phyloP scores from a whole-genome alignment of 176 grass and related monocot genomes.

The Calamus simplicifolius region DNA sequence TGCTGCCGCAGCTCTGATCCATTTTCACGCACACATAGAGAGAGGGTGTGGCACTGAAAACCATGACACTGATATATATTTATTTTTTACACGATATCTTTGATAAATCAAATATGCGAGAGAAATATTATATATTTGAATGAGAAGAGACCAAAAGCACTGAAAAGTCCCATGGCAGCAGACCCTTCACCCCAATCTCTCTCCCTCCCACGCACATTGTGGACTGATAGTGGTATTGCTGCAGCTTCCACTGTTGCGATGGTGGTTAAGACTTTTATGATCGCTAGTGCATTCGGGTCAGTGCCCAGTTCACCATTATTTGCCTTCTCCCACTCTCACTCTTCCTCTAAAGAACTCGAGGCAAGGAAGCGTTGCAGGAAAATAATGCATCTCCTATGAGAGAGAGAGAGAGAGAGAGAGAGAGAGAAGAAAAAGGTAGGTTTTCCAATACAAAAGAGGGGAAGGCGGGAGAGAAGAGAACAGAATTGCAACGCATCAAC shows the following conservation, averaged over 20 bases:
- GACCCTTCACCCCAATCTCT: neutral
- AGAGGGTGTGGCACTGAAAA: slow-evolving; percentile 22
- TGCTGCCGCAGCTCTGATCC: slow-evolving; percentile 1
- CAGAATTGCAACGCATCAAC: too few relatives aligned
- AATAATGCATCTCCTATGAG: too few relatives aligned
- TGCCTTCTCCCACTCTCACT: too few relatives aligned
- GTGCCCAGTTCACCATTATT: neutral
- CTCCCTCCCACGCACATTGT: neutral
- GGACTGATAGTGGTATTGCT: neutral
- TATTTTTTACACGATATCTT: slow-evolving; percentile 18
- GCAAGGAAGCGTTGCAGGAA: too few relatives aligned
- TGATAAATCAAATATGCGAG: slow-evolving; percentile 2
- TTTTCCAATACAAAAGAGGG: too few relatives aligned
- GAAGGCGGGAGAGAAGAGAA: neutral
- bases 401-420: neutral
- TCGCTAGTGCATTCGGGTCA: slow-evolving; percentile 10
- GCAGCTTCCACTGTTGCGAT: slow-evolving; percentile 9
- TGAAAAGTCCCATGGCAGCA: slow-evolving; percentile 9
- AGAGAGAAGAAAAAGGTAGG: too few relatives aligned
- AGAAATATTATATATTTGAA: slow-evolving; percentile 10
- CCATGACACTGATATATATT: slow-evolving; percentile 9
- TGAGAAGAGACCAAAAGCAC: slow-evolving; percentile 12
- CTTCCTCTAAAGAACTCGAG: too few relatives aligned
- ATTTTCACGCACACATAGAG: neutral
- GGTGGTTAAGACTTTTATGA: slow-evolving; percentile 6